Evolutionary conservation across 1,139 yeast species (phyloP), one percentile per base, ranked within the genome.

Genomic region (Magnusiomyces fungicola): DNA sequence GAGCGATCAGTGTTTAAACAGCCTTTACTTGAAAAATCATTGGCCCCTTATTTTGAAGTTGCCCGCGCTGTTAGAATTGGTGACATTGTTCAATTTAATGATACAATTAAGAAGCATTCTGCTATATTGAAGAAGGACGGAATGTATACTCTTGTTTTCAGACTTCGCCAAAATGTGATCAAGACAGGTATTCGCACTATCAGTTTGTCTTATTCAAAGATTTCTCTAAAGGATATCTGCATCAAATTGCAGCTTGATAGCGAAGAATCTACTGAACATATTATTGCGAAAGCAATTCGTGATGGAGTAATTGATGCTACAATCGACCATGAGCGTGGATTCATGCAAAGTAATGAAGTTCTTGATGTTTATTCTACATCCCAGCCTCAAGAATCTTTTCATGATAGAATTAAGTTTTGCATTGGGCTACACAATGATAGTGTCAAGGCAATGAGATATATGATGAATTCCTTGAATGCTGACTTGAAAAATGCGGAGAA

Each of bases 221-320:
- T 94, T 53, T 86, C 97, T 2, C 76, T 94, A 61, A 86, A 85
- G 69, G 98, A 94, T 64, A 79, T 80, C 48, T 94, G 98, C 69
- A 78, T 92, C 62, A 87, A 92, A 64, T 78, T 94, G 62, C 92
- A 86, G 58, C 77, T 94, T 58, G 98, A 92, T 61, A 82, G 92
- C 38, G 99, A 94, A 70, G 92, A 92, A 64, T 83, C 90, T 59
- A 95, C 97, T 1, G 99, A 94, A 70, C 94, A 92, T 66, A 90
- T 92, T 65, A 96, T 92, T 33, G 87, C 96, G 37, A 92, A 94
- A 70, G 95, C 97, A 33, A 92, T 94, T 54, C 81, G 96, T 62
- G 99, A 94, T 66, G 97, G 96, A 50, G 98, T 94, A 48, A 88
- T 94, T 66, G 98, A 92, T 62, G 98, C 98, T 3, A 80, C 81